Evolutionary conservation across 352 stramenopile genomes (phyloP).

Genomic region (Blastocystis sp.): DNA sequence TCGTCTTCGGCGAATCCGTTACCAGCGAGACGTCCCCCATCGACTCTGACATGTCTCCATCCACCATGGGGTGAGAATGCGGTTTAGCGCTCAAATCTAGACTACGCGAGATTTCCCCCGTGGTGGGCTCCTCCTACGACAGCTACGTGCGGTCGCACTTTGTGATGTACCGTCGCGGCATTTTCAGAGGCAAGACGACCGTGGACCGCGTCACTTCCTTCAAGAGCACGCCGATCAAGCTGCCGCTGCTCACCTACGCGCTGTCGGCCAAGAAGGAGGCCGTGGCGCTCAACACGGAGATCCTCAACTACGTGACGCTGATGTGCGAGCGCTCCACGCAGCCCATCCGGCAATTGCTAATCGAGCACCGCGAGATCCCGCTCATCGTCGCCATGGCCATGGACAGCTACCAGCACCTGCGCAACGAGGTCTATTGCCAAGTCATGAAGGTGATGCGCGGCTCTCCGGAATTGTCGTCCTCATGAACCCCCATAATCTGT

Average conservation of each 20-base stretch:
- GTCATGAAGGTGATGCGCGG: slow-evolving; percentile 46
- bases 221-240: slow-evolving; percentile 38
- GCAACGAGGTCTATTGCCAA: slow-evolving; percentile 63
- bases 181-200: slow-evolving; percentile 19
- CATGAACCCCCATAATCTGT: background rate
- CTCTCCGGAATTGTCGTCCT: background rate
- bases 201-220: slow-evolving; percentile 5
- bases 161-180: slow-evolving; percentile 33
- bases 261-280: background rate
- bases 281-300: slow-evolving; percentile 1
- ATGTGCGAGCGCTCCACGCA: background rate
- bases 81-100: background rate
- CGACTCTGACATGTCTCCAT: slow-evolving; percentile 26
- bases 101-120: background rate
- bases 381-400: slow-evolving; percentile 49
- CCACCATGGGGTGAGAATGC: background rate
- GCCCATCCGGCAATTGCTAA: background rate
- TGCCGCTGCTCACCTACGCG: slow-evolving; percentile 15
- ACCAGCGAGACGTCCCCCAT: background rate
- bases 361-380: background rate
- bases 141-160: slow-evolving; percentile 22
- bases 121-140: background rate
- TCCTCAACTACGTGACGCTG: slow-evolving; percentile 36
- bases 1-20: slow-evolving; percentile 16
- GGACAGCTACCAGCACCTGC: slow-evolving; percentile 42